Evolutionary conservation across 805 yeast genomes (phyloP).

Genomic region (Nakazawaea laoshanensis): DNA sequence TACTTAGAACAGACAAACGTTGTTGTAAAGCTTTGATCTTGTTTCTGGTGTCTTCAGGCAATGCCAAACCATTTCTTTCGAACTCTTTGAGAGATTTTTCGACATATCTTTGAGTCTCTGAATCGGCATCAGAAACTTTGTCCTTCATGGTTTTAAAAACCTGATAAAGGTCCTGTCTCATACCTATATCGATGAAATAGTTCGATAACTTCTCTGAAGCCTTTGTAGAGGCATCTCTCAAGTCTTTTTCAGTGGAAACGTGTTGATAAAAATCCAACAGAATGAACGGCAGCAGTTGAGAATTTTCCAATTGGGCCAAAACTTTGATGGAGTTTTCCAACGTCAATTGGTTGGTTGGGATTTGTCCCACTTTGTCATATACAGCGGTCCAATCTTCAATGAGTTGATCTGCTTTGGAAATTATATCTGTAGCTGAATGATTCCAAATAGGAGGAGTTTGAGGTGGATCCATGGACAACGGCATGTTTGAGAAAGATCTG

Average conservation of each 20-base stretch:
- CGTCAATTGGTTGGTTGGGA: constrained; percentile 33
- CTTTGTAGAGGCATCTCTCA: constrained; percentile 63
- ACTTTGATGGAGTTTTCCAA: constrained; percentile 50
- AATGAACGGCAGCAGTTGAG: constrained; percentile 32
- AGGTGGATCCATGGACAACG: too few relatives aligned
- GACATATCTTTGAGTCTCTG: constrained; percentile 49
- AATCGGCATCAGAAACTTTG: constrained; percentile 26
- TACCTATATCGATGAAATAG: constrained; percentile 51
- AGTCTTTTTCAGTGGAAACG: constrained; percentile 54
- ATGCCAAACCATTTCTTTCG: constrained; percentile 61
- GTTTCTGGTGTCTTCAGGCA: constrained; percentile 46
- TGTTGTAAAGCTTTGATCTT: constrained; percentile 51
- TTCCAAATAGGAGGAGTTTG: too few relatives aligned
- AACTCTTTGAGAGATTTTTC: constrained; percentile 49
- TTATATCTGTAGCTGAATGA: constrained; percentile 43
- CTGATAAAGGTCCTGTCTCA: constrained; percentile 59
- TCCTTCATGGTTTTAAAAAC: constrained; percentile 45
- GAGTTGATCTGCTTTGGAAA: constrained; percentile 31
- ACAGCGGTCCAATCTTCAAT: constrained; percentile 33
- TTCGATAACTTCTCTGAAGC: constrained; percentile 53
- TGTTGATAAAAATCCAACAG: constrained; percentile 64
- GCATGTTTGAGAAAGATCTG: too few relatives aligned
- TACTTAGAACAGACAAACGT: constrained; percentile 45
- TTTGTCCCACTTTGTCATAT: constrained; percentile 45
- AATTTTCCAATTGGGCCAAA: constrained; percentile 42